Percentiles rank a stretch among this genome's conserved stretches.
phyloP scores from a whole-genome alignment of 208 protist genomes.

The Naegleria lovaniensis region DNA sequence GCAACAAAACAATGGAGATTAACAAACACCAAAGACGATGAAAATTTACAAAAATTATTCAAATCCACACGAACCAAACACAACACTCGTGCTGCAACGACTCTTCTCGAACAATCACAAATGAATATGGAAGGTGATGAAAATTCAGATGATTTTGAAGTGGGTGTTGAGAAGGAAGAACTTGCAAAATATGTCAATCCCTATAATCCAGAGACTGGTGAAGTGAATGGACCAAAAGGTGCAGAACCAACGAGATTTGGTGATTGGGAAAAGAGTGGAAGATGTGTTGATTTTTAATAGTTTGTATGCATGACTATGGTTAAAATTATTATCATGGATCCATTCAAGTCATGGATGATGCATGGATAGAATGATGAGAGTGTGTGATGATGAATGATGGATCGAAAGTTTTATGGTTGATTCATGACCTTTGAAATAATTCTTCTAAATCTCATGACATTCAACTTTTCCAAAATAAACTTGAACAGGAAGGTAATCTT shows the following conservation, averaged over 20 bases:
- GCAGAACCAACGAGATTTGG: constrained; percentile 47
- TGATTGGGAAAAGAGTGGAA: constrained; percentile 48
- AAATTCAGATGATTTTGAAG: neutral
- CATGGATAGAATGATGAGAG: too few species aligned
- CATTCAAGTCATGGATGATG: too few species aligned
- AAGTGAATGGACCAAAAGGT: constrained; percentile 42
- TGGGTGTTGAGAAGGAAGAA: neutral
- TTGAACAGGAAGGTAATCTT: too few species aligned
- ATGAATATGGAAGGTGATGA: neutral
- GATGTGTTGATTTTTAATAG: constrained; percentile 46
- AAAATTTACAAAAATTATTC: neutral
- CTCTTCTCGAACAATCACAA: neutral
- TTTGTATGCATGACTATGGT: neutral
- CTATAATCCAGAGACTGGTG: constrained; percentile 20
- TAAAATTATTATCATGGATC: constrained; percentile 13
- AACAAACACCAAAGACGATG: constrained; percentile 8
- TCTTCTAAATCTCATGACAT: too few species aligned
- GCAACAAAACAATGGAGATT: neutral
- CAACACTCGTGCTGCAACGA: neutral
- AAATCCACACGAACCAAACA: neutral
- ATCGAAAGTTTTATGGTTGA: too few species aligned
- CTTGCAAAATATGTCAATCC: neutral
- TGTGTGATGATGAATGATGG: too few species aligned
- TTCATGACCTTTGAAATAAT: too few species aligned
- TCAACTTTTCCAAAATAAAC: too few species aligned